Conservation (phyloP, 2,329 filamentous ascomycete species). For the Clathrospora elynae region DNA sequence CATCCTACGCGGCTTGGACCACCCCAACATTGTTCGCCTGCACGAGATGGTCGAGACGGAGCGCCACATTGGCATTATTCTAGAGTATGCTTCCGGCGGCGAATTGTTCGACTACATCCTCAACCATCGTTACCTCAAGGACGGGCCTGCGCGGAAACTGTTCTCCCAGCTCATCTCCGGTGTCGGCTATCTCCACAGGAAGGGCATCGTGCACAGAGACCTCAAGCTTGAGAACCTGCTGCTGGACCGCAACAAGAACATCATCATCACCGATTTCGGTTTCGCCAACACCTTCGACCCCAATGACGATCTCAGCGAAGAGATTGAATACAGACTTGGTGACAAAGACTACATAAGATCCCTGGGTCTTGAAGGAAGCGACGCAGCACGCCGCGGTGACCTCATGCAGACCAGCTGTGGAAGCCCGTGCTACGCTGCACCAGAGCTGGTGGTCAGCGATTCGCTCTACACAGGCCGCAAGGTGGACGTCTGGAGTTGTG, state of each 20-base stretch:
- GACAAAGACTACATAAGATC: constrained; percentile 89
- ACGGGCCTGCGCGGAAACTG: constrained; percentile 83
- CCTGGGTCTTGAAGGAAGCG: constrained; percentile 79
- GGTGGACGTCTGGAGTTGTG: constrained; percentile 99
- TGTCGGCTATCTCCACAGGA: constrained; percentile 96
- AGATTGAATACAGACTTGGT: constrained; percentile 83
- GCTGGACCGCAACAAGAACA: constrained; percentile 94
- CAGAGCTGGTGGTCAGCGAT: constrained; percentile 95
- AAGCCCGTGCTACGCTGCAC: constrained; percentile 95
- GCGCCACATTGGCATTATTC: constrained; percentile 94
- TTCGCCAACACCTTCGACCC: constrained; percentile 98
- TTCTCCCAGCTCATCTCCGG: constrained; percentile 97
- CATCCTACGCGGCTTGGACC: constrained; percentile 83
- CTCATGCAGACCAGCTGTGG: constrained; percentile 99
- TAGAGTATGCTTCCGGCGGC: constrained; percentile 96
- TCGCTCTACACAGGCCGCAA: constrained; percentile 96
- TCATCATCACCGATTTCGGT: constrained; percentile 99
- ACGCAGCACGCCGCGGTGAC: constrained; percentile 83
- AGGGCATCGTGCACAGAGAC: constrained; percentile 96
- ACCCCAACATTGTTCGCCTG: constrained; percentile 94
- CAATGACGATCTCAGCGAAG: constrained; percentile 82
- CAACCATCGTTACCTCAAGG: constrained; percentile 94
- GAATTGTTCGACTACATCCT: constrained; percentile 98
- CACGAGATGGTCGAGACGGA: constrained; percentile 99
- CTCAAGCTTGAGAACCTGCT: constrained; percentile 95